Percentiles rank a stretch among this genome's conserved stretches.
phyloP scores from a whole-genome alignment of 129 eudicot genomes.

The Arctium minus region DNA sequence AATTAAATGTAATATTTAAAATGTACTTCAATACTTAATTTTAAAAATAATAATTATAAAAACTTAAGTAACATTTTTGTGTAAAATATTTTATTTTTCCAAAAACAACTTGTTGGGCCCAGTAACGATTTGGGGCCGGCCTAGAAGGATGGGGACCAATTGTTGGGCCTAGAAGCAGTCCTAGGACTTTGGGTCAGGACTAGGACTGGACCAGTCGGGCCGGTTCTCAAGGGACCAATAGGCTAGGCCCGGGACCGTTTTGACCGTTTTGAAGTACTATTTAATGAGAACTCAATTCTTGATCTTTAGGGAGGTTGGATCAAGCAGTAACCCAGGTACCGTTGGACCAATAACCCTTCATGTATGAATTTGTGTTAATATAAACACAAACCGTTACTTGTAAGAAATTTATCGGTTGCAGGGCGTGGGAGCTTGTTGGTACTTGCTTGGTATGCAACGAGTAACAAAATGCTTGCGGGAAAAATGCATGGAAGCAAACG shows the following conservation, averaged over 20 bases:
- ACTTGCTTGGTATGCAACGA: constrained; percentile 87
- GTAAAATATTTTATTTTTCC: background rate
- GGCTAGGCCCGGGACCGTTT: background rate
- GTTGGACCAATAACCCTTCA: background rate
- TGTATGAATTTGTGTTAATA: background rate
- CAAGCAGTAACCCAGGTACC: background rate
- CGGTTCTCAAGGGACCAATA: background rate
- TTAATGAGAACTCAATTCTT: background rate
- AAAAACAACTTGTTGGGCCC: background rate
- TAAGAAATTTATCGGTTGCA: constrained; percentile 8
- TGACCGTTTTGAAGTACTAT: background rate
- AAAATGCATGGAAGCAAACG: constrained; percentile 40
- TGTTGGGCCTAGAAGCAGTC: background rate
- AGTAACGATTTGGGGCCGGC: background rate
- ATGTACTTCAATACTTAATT: background rate
- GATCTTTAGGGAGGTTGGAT: background rate
- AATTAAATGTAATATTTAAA: background rate
- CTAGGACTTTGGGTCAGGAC: background rate
- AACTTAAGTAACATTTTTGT: background rate
- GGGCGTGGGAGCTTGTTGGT: constrained; percentile 97
- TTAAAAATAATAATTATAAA: background rate
- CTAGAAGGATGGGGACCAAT: background rate
- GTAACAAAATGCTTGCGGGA: constrained; percentile 73
- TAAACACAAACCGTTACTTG: background rate
- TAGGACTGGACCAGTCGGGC: background rate